phyloP scores from a whole-genome alignment of 345 rosid species.

The Leavenworthia alabamica region DNA sequence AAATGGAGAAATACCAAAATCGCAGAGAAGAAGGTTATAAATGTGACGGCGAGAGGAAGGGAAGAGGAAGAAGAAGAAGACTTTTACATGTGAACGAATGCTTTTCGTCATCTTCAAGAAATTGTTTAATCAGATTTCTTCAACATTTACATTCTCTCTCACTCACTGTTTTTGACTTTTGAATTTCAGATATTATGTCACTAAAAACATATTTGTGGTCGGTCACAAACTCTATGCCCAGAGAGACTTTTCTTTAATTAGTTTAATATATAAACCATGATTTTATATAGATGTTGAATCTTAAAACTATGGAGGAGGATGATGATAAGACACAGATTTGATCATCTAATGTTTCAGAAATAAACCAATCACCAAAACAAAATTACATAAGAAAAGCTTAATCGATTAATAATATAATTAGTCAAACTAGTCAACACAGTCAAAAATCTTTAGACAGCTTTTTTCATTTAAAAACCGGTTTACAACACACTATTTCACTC shows the following conservation, averaged over 20 bases:
- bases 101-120: constrained; percentile 34
- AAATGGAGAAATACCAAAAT: constrained; percentile 28
- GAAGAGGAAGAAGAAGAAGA: constrained; percentile 7
- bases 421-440: constrained; percentile 3
- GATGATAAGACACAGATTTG: not conserved
- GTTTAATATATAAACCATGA: not conserved
- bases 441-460: constrained; percentile 5
- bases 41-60: constrained; percentile 25
- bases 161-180: not conserved
- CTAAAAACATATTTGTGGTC: not conserved
- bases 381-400: not conserved
- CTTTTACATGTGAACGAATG: constrained; percentile 30
- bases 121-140: not conserved
- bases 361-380: constrained; percentile 1
- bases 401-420: not conserved
- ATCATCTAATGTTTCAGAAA: constrained; percentile 2
- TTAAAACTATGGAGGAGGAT: not conserved
- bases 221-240: not conserved
- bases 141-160: too few species aligned
- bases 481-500: not conserved
- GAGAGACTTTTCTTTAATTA: not conserved
- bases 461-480: not conserved
- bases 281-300: not conserved
- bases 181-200: not conserved
- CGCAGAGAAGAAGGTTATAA: not conserved